Conservation (phyloP, 148 eudicot species). For the Suaeda aralocaspica region DNA sequence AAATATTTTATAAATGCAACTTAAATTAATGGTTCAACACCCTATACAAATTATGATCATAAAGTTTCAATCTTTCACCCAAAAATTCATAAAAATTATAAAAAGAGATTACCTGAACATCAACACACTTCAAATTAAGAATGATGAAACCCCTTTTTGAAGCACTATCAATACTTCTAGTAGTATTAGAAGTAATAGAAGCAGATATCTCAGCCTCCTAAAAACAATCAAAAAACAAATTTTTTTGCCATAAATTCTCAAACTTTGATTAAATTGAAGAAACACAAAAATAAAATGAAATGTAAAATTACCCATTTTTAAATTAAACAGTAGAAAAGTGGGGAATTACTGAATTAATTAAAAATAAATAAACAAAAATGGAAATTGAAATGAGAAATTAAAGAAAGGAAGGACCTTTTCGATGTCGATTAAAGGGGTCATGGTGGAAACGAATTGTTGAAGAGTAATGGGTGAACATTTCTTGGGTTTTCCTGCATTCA, state of each 20-base stretch:
- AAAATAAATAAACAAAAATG: neutral
- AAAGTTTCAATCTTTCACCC: neutral
- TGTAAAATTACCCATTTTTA: neutral
- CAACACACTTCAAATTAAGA: slow-evolving; percentile 88
- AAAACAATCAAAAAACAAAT: neutral
- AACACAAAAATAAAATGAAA: neutral
- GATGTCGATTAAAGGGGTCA: slow-evolving; percentile 78
- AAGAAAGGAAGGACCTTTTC: slow-evolving; percentile 56
- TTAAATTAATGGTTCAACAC: neutral
- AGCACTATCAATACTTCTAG: slow-evolving; percentile 73
- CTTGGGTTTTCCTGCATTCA: slow-evolving; percentile 45
- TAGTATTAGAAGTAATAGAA: slow-evolving; percentile 58
- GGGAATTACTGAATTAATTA: neutral
- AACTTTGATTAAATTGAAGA: too few species aligned
- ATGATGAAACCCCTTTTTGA: slow-evolving; percentile 82
- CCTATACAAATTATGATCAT: neutral
- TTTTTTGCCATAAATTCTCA: too few species aligned
- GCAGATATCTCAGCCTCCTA: slow-evolving; percentile 92
- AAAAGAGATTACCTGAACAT: slow-evolving; percentile 57
- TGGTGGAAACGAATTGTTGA: slow-evolving; percentile 71
- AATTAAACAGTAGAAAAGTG: too few species aligned
- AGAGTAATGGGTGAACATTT: slow-evolving; percentile 45
- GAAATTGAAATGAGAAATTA: neutral
- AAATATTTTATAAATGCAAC: neutral
- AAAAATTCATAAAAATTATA: neutral